phyloP scores from a whole-genome alignment of 2,329 filamentous ascomycete genomes.

The Pseudopithomyces chartarum region DNA sequence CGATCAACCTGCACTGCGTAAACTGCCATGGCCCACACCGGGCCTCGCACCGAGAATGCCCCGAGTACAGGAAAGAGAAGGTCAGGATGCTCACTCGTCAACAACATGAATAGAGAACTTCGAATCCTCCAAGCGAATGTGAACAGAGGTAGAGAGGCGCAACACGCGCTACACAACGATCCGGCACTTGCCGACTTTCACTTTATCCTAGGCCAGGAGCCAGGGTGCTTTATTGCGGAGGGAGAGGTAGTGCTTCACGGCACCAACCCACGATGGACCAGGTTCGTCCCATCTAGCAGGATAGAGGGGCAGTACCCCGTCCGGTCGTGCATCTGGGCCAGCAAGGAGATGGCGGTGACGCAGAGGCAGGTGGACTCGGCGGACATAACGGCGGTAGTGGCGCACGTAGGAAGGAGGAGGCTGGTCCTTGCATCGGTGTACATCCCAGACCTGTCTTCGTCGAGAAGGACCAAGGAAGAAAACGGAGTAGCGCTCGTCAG shows the following conservation, averaged over 20 bases:
- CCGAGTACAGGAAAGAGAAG: conserved; percentile 9
- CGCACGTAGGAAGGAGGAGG: conserved; percentile 1
- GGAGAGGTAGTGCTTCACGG: conserved; percentile 2
- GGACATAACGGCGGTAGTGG: conserved; percentile 13
- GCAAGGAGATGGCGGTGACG: background rate
- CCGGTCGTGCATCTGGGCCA: background rate
- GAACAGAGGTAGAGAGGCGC: conserved; percentile 11
- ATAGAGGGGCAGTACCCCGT: background rate
- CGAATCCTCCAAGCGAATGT: conserved; percentile 15
- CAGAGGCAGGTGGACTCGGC: conserved; percentile 7
- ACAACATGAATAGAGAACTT: conserved; percentile 15
- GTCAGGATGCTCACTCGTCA: conserved; percentile 8
- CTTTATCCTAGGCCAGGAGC: conserved; percentile 14
- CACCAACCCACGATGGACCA: background rate
- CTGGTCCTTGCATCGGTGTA: conserved; percentile 6
- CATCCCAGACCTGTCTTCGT: conserved; percentile 5
- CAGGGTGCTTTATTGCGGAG: conserved; percentile 9
- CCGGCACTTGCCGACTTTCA: conserved; percentile 13
- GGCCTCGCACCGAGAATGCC: conserved; percentile 6
- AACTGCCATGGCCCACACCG: conserved; percentile 9
- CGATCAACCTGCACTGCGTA: conserved; percentile 10
- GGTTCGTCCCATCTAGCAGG: conserved; percentile 1
- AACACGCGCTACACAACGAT: conserved; percentile 16
- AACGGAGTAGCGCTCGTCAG: conserved; percentile 11
- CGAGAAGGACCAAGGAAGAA: conserved; percentile 8